Base-by-base conservation (phyloP, 179 eudicot genomes). In the Heliamphora pulchella region DNA sequence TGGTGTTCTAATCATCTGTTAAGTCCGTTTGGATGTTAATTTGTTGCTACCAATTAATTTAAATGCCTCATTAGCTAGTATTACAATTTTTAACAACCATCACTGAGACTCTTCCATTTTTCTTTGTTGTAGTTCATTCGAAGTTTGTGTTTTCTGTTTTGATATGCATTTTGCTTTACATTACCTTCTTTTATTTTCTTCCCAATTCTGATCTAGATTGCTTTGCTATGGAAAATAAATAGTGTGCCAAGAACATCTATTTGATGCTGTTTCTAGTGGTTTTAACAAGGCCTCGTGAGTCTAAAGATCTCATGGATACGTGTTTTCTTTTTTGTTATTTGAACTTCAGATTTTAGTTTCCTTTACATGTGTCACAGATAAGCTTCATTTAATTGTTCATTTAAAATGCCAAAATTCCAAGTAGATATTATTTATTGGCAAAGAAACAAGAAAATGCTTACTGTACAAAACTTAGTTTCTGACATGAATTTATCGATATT, bases 1-100 rank as follows among this genome's bases (percentile, higher is more conserved):
- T 74, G 63, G 65, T 74, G 78, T 18, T 15, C 6, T 74, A 53
- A 74, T 54, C 8, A 22, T 57, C 15, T 57, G 14, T 74, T 74
- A 8, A 57, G 22, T 39, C 3, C 10, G 17, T 5, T 71, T 22
- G 17, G 1, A 18, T 13, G 9, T 73, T 48, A 73, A 8, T 73
- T 73, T 59, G 61, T 53, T 53, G 5, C 3, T 13, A 73, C 53
- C n/a, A 10, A 3, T 73, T 48, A 47, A n/a, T 8, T 17, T 71
- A n/a, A 48, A 66, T 22, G 44, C 76, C n/a, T 53, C 17, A 51
- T 59, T 48, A 6, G n/a, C 9, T 31, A 54, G 48, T 3, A 41
- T 54, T 14, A 11, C 71, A 9, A 10, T 66, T 66, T 41, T 11
- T 8, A 62, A 17, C 31, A 62, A 17, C 22, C 66, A 22, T 18